Percentiles rank a stretch among this genome's conserved stretches.
Evolutionary conservation across 805 yeast genomes (phyloP).

Genomic region (Tetrapisispora nanseiensis): DNA sequence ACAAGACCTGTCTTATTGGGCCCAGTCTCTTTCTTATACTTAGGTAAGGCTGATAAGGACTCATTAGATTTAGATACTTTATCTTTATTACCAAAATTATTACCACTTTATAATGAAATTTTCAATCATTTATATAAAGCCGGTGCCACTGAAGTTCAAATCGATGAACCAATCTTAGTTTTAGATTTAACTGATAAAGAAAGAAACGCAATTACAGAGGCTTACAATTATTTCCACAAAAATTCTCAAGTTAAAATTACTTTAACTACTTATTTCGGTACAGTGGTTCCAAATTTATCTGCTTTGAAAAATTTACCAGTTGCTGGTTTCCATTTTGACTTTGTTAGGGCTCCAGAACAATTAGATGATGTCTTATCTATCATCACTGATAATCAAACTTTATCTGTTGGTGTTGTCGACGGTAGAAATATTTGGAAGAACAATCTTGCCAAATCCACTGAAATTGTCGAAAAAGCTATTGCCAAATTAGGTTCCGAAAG

Average conservation of each 20-base stretch:
- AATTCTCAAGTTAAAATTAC: conserved; percentile 59
- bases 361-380: conserved; percentile 68
- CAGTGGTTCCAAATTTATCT: conserved; percentile 89
- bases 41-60: conserved; percentile 98
- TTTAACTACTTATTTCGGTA: conserved; percentile 94
- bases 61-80: conserved; percentile 92
- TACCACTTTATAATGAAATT: conserved; percentile 89
- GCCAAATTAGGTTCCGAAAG: conserved; percentile 76
- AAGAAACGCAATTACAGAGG: conserved; percentile 79
- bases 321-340: conserved; percentile 92
- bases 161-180: conserved; percentile 95
- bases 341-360: conserved; percentile 93
- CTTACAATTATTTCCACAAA: conserved; percentile 67
- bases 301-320: conserved; percentile 89
- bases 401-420: conserved; percentile 95
- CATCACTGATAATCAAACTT: conserved; percentile 58
- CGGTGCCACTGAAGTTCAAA: conserved; percentile 91
- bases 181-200: conserved; percentile 81
- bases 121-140: conserved; percentile 81
- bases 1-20: conserved; percentile 97
- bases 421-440: conserved; percentile 99
- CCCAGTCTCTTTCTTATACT: conserved; percentile 87
- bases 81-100: conserved; percentile 73
- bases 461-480: conserved; percentile 70
- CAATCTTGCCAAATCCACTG: conserved; percentile 81